Conservation (phyloP, 257 asterid species). For the Rubia yunnanensis region DNA sequence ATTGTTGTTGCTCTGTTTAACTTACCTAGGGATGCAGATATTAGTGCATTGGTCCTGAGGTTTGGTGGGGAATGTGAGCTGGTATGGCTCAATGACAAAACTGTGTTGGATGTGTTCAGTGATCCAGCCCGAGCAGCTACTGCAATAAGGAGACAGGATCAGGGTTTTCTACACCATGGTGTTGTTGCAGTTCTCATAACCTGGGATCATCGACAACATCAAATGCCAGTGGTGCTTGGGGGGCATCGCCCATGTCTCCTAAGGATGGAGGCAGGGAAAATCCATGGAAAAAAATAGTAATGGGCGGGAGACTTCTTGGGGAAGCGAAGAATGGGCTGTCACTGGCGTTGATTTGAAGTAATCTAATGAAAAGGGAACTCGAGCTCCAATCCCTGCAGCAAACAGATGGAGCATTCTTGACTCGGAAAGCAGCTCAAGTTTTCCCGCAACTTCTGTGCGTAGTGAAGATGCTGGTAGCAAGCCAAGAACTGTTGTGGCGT, state of each 20-base stretch:
- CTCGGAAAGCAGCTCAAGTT: constrained; percentile 36
- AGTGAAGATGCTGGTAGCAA: constrained; percentile 20
- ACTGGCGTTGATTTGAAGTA: constrained; percentile 27
- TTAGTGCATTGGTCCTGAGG: constrained; percentile 83
- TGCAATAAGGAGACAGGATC: constrained; percentile 96
- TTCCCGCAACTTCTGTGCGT: constrained; percentile 20
- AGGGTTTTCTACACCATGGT: constrained; percentile 83
- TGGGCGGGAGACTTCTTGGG: constrained; percentile 55
- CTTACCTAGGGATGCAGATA: constrained; percentile 88
- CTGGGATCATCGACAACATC: constrained; percentile 25
- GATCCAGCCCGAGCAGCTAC: constrained; percentile 96
- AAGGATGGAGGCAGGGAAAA: constrained; percentile 47
- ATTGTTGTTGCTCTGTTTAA: constrained; percentile 83
- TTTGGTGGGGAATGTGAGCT: constrained; percentile 98
- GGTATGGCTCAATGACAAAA: constrained; percentile 93
- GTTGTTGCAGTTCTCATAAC: constrained; percentile 53
- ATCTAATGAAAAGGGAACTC: constrained; percentile 32
- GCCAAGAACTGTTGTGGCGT: constrained; percentile 16
- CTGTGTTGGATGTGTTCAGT: constrained; percentile 85
- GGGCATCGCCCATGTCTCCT: constrained; percentile 20
- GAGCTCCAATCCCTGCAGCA: constrained; percentile 30
- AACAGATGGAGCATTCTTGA: constrained; percentile 74
- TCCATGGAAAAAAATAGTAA: constrained; percentile 68
- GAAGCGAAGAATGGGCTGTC: constrained; percentile 52
- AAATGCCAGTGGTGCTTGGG: constrained; percentile 47